Base-by-base conservation (phyloP, 176 grass and related monocot species). In the Oryza coarctata region DNA sequence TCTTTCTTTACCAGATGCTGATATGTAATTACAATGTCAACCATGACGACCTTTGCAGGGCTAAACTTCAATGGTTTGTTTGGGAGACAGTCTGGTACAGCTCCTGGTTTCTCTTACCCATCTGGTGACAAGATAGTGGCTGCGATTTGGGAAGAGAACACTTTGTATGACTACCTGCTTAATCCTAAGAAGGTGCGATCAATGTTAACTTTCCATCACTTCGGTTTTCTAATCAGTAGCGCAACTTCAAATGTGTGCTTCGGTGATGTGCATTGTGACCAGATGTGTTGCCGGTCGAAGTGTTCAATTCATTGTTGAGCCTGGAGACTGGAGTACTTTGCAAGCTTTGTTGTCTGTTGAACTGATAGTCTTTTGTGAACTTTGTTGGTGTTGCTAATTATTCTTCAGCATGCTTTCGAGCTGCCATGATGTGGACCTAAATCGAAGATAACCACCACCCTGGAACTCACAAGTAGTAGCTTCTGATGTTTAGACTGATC, bases 21-120 rank as follows among this genome's bases (percentile, higher is more conserved):
- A 60, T 60, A 25, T 36, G 39, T 44, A 22, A 22, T 70, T 75
- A 57, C 17, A 74, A 31, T 76, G 12, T 3, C 45, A 52, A 23
- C 74, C 41, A 27, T 62, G 22, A 72, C 65, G 34, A 69, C 6
- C 65, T 29, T 12, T 60, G n/a, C 83, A 97, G 94, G 94, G 67
- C 94, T 89, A 38, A 97, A 97, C 80, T 86, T 97, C 84, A 89
- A 97, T 83, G 91, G 94, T 63, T 91, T 97, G 17, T 94, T 97
- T 58, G 94, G 94, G 40, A 97, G 91, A 89, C 91, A 97, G 86
- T 93, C 94, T 3, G 94, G 91, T 85, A 93, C 91, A 12, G 91
- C 94, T 3, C 6, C 77, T 7, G 91, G 94, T 35, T 97, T 93
- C 77, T 93, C 91, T 9, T 97, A 97, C 81, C 93, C 91, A 18